These are phyloP conservation scores for Trametes polyzona DNA, from an alignment of 1,284 basidiomycete species.

Conservation along the genomic window DNA sequence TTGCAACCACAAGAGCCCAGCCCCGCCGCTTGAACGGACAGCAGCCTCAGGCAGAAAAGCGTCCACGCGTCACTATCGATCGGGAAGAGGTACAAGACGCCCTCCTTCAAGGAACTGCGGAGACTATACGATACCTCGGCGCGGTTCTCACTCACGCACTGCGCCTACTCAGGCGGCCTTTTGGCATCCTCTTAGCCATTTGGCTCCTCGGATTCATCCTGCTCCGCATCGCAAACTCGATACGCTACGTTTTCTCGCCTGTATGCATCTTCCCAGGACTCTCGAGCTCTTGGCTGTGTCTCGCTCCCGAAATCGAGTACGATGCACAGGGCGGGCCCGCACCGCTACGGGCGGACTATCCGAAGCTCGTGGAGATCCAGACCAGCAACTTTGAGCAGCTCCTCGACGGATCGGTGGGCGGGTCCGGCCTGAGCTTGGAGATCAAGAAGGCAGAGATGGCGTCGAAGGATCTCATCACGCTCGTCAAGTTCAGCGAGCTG, in stretches of 20 bases:
- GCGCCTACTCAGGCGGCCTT: constrained; percentile 54
- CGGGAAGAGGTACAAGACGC: constrained; percentile 24
- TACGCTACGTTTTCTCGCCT: constrained; percentile 54
- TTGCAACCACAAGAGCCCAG: background rate
- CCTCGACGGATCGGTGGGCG: constrained; percentile 57
- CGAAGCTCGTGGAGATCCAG: constrained; percentile 60
- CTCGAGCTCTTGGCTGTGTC: constrained; percentile 51
- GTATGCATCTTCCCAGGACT: constrained; percentile 65
- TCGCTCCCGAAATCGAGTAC: constrained; percentile 14
- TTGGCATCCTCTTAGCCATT: constrained; percentile 56
- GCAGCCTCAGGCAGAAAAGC: background rate
- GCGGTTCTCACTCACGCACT: constrained; percentile 52
- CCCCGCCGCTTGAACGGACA: background rate
- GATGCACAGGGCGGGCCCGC: constrained; percentile 4
- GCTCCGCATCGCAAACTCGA: constrained; percentile 40
- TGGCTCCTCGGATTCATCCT: constrained; percentile 52
- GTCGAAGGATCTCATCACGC: constrained; percentile 61
- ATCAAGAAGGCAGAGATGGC: constrained; percentile 80
- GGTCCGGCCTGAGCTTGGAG: constrained; percentile 61
- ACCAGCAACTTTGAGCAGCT: constrained; percentile 63
- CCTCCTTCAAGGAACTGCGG: constrained; percentile 28
- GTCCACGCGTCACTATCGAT: constrained; percentile 9
- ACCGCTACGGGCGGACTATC: constrained; percentile 56
- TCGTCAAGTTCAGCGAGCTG: constrained; percentile 64
- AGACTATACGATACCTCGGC: constrained; percentile 44